Evolutionary conservation across 768 basidiomycete species (phyloP).

Genomic region (Boletus reticuloceps): DNA sequence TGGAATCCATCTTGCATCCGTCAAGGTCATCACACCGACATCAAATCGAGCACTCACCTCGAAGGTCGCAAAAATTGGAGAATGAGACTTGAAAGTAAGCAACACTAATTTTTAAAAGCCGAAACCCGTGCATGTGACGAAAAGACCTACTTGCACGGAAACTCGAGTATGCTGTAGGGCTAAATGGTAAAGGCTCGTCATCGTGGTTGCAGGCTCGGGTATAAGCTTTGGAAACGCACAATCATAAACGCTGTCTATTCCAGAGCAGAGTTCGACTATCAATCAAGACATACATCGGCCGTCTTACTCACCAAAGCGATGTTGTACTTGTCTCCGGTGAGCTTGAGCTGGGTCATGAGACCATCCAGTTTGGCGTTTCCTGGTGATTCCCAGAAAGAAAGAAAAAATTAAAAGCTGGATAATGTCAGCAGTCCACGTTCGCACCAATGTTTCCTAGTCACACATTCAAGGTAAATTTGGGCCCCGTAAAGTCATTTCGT

Average conservation of each 20-base stretch:
- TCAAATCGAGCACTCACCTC: neutral
- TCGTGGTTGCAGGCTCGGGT: neutral
- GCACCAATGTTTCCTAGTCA: conserved; percentile 2
- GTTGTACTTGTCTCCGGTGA: conserved; percentile 1
- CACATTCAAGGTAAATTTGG: neutral
- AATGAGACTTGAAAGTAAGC: neutral
- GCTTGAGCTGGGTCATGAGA: neutral
- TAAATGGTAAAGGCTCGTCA: neutral
- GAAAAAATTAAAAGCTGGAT: neutral
- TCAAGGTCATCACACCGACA: neutral
- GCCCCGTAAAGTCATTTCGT: neutral
- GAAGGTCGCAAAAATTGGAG: neutral
- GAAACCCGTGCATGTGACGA: neutral
- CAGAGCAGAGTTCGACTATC: neutral
- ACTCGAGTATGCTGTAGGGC: neutral
- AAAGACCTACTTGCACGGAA: conserved; percentile 1
- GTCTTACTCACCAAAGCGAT: neutral
- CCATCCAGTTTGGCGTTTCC: conserved; percentile 5
- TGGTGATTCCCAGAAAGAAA: neutral
- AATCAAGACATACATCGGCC: neutral
- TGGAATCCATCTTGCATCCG: neutral
- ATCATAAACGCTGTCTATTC: neutral
- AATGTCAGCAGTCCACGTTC: neutral
- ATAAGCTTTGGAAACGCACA: neutral
- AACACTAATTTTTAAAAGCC: neutral